A percentile compares a stretch with the other conserved stretches of the same genome.
phyloP scores from a whole-genome alignment of 2,329 filamentous ascomycete species.

The Eutypa lata region DNA sequence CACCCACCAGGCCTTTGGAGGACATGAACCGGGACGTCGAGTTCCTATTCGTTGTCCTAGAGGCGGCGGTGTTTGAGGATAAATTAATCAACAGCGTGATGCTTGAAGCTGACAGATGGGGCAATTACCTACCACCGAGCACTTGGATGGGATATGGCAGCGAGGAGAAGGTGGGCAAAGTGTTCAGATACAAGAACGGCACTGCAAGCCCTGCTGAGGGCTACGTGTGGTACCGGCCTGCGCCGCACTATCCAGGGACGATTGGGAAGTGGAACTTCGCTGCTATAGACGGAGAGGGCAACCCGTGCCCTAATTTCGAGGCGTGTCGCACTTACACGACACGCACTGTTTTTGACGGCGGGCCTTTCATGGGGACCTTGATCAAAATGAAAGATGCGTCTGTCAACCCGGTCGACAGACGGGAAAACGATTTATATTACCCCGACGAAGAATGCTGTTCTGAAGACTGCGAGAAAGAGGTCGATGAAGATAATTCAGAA shows the following conservation, averaged over 20 bases:
- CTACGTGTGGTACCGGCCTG: neutral
- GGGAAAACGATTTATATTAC: neutral
- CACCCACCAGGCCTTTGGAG: no score
- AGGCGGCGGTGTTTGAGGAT: neutral
- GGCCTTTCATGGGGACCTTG: neutral
- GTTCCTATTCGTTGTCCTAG: slow-evolving; percentile 1
- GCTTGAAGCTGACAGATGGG: neutral
- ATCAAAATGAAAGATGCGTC: neutral
- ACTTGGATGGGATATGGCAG: neutral
- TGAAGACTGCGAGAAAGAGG: neutral
- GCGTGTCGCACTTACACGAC: neutral
- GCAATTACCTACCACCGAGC: neutral
- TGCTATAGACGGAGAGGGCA: neutral
- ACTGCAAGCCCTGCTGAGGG: neutral
- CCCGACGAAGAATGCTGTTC: neutral
- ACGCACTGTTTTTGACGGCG: slow-evolving; percentile 1
- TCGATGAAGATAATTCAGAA: neutral
- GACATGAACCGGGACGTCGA: neutral
- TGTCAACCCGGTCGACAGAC: neutral
- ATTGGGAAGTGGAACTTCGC: neutral
- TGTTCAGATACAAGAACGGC: neutral
- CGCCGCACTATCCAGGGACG: neutral
- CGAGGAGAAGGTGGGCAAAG: neutral
- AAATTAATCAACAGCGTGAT: neutral
- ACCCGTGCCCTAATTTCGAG: neutral